phyloP scores from a whole-genome alignment of 202 grass and related monocot genomes.

The Brachypodium distachyon region DNA sequence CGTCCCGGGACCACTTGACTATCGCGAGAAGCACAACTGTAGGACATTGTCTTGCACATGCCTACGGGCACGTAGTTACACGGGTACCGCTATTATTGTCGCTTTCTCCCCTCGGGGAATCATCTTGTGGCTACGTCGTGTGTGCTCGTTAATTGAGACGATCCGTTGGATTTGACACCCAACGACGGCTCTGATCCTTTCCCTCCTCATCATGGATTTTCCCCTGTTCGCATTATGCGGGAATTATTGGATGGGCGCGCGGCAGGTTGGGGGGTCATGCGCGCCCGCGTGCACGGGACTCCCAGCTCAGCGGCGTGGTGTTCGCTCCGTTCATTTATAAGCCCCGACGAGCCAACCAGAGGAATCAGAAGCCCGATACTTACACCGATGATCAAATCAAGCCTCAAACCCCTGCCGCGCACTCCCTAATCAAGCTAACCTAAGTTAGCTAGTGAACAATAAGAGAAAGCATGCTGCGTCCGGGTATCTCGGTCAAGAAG shows the following conservation, averaged over 20 bases:
- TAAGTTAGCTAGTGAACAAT: neutral
- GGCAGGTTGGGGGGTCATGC: neutral
- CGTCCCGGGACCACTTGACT: no score
- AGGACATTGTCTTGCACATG: slow-evolving; percentile 4
- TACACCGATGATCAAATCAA: neutral
- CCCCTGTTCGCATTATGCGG: neutral
- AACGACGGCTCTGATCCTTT: neutral
- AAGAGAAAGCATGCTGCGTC: slow-evolving; percentile 9
- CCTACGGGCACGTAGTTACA: neutral
- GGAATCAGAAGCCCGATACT: neutral
- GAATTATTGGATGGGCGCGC: neutral
- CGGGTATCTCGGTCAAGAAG: slow-evolving; percentile 6
- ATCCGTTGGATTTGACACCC: neutral
- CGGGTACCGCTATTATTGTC: neutral
- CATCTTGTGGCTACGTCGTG: neutral
- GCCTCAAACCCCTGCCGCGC: neutral
- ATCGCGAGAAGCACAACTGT: neutral
- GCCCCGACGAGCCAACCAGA: neutral
- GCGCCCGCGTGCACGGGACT: neutral
- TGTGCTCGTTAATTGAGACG: neutral
- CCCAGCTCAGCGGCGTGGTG: neutral
- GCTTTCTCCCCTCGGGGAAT: neutral
- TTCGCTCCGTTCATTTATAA: slow-evolving; percentile 5
- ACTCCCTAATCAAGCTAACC: no score
- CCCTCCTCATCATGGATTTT: neutral